Base-by-base conservation (phyloP, 2,329 filamentous ascomycete species). In the Juglanconis sp. region DNA sequence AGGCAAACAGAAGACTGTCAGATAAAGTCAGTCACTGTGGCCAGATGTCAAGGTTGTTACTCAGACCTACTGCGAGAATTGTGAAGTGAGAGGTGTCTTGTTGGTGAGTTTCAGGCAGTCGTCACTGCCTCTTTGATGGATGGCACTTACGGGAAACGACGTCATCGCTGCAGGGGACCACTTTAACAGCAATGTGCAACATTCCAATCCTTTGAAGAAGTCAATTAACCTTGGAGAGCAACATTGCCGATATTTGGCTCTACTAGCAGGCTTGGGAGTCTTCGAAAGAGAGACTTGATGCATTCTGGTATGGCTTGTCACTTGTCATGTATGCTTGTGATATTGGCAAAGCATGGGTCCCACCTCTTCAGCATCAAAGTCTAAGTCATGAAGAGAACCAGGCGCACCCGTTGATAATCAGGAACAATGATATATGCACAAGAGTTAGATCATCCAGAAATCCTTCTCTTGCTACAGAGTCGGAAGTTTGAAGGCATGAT, bases 151-250 rank as follows among this genome's bases (percentile, higher is more conserved):
- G 32, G 32, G 47, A 30, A 40, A 46, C 40, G 54, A 57, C 54
- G 54, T 57, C 54, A 57, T 57, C 10, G 31, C 32, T 47, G 53
- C 40, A 44, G 36, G 44, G 53, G 13, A 17, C 34, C 34, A n/a
- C 32, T 38, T 31, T 38, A 24, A 24, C 17, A 24, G 17, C n/a
- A 48, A 32, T 44, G 13, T 15, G 17, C 24, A 31, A 32, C 40
- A 24, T 24, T 42, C 38, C 10, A 9, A 13, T 42, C 38, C 35
- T 2, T 38, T 38, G 35, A 38, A 38, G 7, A 38, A 38, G 7
- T 38, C 11, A 11, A 38, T 11, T 11, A 38, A 38, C 17, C 17
- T 24, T 24, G 17, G 17, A 24, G 17, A 24, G 17, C 1, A 24
- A 24, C 17, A 24, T 24, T 24, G 17, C 17, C 17, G 17, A 24